Conservation (phyloP, 202 grass and related monocot genomes). For the Musa balbisiana region DNA sequence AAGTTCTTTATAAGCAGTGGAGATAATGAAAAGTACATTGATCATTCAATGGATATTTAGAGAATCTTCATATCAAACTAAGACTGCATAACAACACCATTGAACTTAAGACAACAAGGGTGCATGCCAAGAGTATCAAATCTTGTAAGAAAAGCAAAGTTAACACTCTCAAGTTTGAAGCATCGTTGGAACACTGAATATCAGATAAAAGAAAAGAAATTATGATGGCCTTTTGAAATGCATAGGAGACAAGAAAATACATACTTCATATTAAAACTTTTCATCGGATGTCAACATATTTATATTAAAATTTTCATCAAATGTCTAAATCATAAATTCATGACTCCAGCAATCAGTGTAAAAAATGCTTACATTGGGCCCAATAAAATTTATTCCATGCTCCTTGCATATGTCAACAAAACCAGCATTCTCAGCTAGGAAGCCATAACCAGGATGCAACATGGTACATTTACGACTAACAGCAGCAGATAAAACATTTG, state of each 20-base stretch:
- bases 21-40: not conserved
- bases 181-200: not conserved
- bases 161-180: not conserved
- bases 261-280: not conserved
- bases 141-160: not conserved
- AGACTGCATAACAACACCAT: not conserved
- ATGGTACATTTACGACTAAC: slow-evolving; percentile 40
- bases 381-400: slow-evolving; percentile 45
- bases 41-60: not conserved
- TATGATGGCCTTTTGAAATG: not conserved
- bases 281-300: too few relatives aligned
- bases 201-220: not conserved
- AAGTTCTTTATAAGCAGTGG: not conserved
- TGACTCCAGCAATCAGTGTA: not conserved
- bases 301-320: not conserved
- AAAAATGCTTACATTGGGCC: slow-evolving; percentile 33
- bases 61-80: not conserved
- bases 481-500: slow-evolving; percentile 41
- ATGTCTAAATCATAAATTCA: not conserved
- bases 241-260: not conserved
- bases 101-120: not conserved
- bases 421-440: slow-evolving; percentile 41
- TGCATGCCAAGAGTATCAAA: too few relatives aligned
- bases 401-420: slow-evolving; percentile 45
- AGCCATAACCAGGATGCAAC: slow-evolving; percentile 53